Percentiles rank a stretch among this genome's conserved stretches.
These are phyloP conservation scores for Solanum ahanhuiri DNA, from an alignment of 257 asterid genomes.

Conservation along the genomic window DNA sequence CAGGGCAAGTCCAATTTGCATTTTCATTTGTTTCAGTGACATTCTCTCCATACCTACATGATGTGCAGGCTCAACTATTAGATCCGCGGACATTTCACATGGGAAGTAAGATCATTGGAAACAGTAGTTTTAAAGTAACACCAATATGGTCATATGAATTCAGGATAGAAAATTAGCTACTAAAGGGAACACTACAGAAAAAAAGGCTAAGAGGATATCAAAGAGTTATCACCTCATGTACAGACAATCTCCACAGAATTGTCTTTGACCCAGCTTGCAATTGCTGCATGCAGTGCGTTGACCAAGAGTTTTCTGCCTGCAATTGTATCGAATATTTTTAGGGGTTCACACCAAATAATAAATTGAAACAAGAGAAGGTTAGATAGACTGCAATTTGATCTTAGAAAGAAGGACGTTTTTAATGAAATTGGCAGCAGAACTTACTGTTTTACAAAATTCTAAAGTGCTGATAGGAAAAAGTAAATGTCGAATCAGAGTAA, in stretches of 20 bases:
- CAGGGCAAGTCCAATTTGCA: conserved; percentile 56
- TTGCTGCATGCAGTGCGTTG: conserved; percentile 47
- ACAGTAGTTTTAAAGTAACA: not conserved
- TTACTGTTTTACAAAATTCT: not conserved
- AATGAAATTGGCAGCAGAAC: not conserved
- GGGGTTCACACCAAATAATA: not conserved
- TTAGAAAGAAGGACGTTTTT: not conserved
- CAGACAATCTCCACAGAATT: conserved; percentile 76
- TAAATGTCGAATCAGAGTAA: not conserved
- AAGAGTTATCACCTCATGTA: conserved; percentile 40
- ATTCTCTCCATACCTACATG: conserved; percentile 61
- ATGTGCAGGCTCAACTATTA: not conserved
- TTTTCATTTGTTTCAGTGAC: conserved; percentile 48
- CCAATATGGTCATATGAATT: not conserved
- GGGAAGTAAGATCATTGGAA: not conserved
- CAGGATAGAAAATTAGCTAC: not conserved
- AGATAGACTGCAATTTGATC: not conserved
- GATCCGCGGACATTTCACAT: not conserved
- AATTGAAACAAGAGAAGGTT: not conserved
- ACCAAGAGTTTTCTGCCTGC: conserved; percentile 58
- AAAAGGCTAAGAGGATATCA: not conserved
- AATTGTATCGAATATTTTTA: not conserved
- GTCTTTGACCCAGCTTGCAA: conserved; percentile 39
- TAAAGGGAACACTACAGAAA: not conserved
- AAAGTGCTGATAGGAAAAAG: not conserved